Evolutionary conservation across 192 early-diverging fungal genomes (phyloP).

Genomic region (Gaertneriomyces semiglobifer): DNA sequence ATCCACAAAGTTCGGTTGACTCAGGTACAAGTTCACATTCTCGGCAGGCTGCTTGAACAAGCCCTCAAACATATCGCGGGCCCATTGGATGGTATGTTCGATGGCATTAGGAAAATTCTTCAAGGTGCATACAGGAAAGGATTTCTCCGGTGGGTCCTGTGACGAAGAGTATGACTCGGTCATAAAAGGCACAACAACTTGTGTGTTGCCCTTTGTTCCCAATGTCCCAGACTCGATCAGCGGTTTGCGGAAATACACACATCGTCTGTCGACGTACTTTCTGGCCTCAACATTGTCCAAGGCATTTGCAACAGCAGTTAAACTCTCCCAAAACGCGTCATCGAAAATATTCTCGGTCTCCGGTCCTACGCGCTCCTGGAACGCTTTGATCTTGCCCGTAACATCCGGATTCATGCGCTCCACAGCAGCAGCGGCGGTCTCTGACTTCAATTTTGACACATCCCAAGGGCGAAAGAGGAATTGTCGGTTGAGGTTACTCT

Average conservation of each 20-base stretch:
- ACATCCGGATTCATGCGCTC: constrained; percentile 89
- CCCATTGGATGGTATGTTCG: constrained; percentile 90
- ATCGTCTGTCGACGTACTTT: constrained; percentile 94
- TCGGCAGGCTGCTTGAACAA: constrained; percentile 88
- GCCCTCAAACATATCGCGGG: constrained; percentile 94
- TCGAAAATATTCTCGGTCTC: constrained; percentile 93
- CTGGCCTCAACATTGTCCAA: constrained; percentile 98
- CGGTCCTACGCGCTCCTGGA: constrained; percentile 83
- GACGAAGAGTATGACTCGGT: constrained; percentile 99
- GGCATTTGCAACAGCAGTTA: constrained; percentile 95
- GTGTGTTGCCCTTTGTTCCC: constrained; percentile 99
- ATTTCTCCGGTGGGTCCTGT: constrained; percentile 96
- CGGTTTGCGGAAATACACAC: constrained; percentile 93
- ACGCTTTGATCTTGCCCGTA: constrained; percentile 64
- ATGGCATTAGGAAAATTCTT: constrained; percentile 96
- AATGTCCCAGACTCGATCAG: constrained; percentile 96
- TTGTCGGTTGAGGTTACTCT: constrained; percentile 98
- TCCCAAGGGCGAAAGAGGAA: constrained; percentile 90
- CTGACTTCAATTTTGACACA: constrained; percentile 86
- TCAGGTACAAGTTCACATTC: constrained; percentile 92
- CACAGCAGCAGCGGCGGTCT: constrained; percentile 82
- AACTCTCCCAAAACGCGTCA: constrained; percentile 81
- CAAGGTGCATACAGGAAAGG: constrained; percentile 95
- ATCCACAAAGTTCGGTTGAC: constrained; percentile 80
- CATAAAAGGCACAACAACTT: constrained; percentile 87